Conservation (phyloP, 164 flowering plant species). For the Aristolochia contorta region DNA sequence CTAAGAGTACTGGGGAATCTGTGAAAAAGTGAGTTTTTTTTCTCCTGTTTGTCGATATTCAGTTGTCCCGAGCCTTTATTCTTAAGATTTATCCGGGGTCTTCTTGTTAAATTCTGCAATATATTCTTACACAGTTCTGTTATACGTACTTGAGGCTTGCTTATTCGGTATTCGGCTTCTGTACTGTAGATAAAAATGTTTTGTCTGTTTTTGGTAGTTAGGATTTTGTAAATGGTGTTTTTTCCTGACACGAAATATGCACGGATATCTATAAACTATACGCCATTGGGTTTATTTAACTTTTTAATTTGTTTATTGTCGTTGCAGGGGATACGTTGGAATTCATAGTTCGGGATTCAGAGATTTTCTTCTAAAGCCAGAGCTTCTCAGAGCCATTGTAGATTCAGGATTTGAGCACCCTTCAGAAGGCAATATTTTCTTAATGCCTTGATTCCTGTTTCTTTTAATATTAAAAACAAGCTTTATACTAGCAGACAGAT, state of each 20-base stretch:
- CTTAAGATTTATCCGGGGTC: too few relatives aligned
- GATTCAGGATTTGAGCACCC: constrained; percentile 99
- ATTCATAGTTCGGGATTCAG: constrained; percentile 98
- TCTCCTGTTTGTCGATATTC: neutral
- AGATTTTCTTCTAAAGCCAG: constrained; percentile 94
- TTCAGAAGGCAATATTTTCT: constrained; percentile 68
- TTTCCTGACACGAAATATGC: too few relatives aligned
- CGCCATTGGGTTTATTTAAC: neutral
- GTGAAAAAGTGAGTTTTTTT: constrained; percentile 56
- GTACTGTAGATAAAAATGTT: neutral
- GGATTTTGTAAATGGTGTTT: neutral
- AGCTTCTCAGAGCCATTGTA: constrained; percentile 87
- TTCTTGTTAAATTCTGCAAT: too few relatives aligned
- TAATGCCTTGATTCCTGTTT: neutral
- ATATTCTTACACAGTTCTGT: neutral
- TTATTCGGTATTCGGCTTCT: neutral
- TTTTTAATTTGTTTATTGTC: neutral
- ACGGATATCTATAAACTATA: too few relatives aligned
- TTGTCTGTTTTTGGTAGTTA: neutral
- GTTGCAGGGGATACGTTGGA: constrained; percentile 82
- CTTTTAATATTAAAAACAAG: neutral
- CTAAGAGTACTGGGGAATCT: constrained; percentile 65
- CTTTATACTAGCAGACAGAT: too few relatives aligned
- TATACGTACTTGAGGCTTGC: neutral
- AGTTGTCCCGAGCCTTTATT: too few relatives aligned